These are phyloP conservation scores for Oryza officinalis DNA, from an alignment of 176 grass and related monocot species.

Conservation along the genomic window DNA sequence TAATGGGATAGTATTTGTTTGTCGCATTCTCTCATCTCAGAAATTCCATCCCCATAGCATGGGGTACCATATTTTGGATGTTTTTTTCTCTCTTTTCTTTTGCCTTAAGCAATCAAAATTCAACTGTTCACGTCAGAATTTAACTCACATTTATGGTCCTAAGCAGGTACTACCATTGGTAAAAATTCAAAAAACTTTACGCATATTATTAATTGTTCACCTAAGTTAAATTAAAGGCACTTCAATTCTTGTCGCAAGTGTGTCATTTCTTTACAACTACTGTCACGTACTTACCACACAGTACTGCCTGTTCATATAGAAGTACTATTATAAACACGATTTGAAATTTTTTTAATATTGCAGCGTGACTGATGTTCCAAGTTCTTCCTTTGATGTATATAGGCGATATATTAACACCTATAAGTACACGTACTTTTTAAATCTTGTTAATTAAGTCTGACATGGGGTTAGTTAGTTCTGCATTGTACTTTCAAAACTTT, in stretches of 20 bases:
- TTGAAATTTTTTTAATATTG: slow-evolving; percentile 13
- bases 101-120: background rate
- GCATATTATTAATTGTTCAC: background rate
- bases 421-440: slow-evolving; percentile 17
- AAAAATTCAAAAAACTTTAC: background rate
- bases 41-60: background rate
- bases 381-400: background rate
- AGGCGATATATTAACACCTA: background rate
- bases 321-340: background rate
- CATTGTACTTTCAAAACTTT: slow-evolving; percentile 14
- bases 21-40: background rate
- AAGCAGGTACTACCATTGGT: too few species aligned
- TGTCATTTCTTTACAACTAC: background rate
- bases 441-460: slow-evolving; percentile 35
- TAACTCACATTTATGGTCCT: too few species aligned
- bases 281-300: background rate
- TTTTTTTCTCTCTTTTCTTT: background rate
- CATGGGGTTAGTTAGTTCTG: slow-evolving; percentile 9
- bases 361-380: slow-evolving; percentile 7
- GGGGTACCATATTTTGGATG: background rate
- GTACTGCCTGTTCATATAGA: background rate
- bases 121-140: too few species aligned
- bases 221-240: background rate
- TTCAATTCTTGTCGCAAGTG: background rate
- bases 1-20: background rate